Evolutionary conservation across 176 grass and related monocot species (phyloP).

Genomic region (Poa pratensis): DNA sequence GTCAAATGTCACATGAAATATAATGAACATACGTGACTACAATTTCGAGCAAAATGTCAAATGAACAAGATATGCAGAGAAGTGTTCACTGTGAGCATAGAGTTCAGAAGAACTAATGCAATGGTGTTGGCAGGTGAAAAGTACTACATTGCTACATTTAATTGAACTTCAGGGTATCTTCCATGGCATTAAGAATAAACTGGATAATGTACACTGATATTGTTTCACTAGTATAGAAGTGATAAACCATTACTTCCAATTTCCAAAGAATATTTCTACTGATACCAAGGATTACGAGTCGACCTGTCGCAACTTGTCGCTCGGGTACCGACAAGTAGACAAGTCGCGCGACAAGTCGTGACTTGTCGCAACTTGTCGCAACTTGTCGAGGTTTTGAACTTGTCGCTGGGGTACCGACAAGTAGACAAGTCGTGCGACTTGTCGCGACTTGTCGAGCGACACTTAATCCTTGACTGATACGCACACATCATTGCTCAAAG

Average conservation of each 20-base stretch:
- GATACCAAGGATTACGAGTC: too few relatives aligned
- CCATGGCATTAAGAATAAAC: not conserved
- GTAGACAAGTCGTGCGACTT: too few relatives aligned
- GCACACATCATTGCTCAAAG: not conserved
- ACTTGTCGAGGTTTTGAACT: too few relatives aligned
- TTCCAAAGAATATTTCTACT: not conserved
- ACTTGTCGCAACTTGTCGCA: too few relatives aligned
- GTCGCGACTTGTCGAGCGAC: too few relatives aligned
- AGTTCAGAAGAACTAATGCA: not conserved
- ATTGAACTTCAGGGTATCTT: not conserved
- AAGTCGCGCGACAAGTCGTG: too few relatives aligned
- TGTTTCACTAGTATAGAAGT: not conserved
- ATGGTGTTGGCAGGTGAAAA: not conserved
- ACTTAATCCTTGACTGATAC: too few relatives aligned
- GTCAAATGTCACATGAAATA: slow-evolving; percentile 15
- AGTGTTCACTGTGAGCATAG: not conserved
- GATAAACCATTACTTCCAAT: not conserved
- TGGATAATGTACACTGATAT: slow-evolving; percentile 24
- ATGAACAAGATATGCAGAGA: slow-evolving; percentile 14
- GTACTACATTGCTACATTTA: slow-evolving; percentile 1
- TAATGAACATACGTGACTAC: not conserved
- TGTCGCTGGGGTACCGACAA: too few relatives aligned
- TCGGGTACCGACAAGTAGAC: too few relatives aligned
- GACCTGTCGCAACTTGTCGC: too few relatives aligned
- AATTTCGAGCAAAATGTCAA: slow-evolving; percentile 23